A percentile compares a stretch with the other conserved stretches of the same genome.
Evolutionary conservation across 306 rosid genomes (phyloP).

Genomic region (Gastrolobium bilobum): DNA sequence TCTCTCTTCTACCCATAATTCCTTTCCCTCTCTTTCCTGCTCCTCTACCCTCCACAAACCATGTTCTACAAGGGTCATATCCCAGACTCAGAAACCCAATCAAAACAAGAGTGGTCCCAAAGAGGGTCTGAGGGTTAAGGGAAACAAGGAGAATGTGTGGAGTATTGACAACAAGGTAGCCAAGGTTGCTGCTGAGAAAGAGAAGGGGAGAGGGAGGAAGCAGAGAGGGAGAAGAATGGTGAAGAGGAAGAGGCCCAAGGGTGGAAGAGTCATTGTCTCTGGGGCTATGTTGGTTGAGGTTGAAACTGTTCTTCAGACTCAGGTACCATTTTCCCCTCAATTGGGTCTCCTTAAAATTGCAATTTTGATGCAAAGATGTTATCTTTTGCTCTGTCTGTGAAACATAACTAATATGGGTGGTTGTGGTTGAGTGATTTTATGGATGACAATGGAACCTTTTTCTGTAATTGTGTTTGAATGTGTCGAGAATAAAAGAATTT

Average conservation of each 20-base stretch:
- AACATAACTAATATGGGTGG: neutral
- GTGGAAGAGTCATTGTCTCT: slow-evolving; percentile 67
- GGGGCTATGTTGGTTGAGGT: slow-evolving; percentile 88
- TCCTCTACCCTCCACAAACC: slow-evolving; percentile 47
- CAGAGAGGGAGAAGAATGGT: slow-evolving; percentile 56
- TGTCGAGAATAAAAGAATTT: neutral
- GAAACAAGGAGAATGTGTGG: slow-evolving; percentile 88
- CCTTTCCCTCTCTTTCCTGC: slow-evolving; percentile 52
- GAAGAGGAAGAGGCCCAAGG: slow-evolving; percentile 58
- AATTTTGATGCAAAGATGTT: slow-evolving; percentile 24
- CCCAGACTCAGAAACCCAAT: slow-evolving; percentile 55
- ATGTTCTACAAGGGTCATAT: slow-evolving; percentile 51
- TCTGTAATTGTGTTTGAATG: slow-evolving; percentile 4
- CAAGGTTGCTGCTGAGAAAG: slow-evolving; percentile 53
- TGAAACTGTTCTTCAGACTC: slow-evolving; percentile 90
- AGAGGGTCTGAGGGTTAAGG: slow-evolving; percentile 52
- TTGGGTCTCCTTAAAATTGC: slow-evolving; percentile 41
- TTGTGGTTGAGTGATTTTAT: slow-evolving; percentile 6
- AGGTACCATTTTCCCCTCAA: slow-evolving; percentile 55
- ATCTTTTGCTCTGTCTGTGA: slow-evolving; percentile 34
- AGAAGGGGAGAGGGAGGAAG: slow-evolving; percentile 53
- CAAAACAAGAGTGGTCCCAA: slow-evolving; percentile 43
- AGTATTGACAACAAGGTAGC: slow-evolving; percentile 82
- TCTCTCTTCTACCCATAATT: slow-evolving; percentile 54
- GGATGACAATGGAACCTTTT: slow-evolving; percentile 18